Evolutionary conservation across 495 filamentous ascomycete species (phyloP).

Genomic region (Neurospora sp.): DNA sequence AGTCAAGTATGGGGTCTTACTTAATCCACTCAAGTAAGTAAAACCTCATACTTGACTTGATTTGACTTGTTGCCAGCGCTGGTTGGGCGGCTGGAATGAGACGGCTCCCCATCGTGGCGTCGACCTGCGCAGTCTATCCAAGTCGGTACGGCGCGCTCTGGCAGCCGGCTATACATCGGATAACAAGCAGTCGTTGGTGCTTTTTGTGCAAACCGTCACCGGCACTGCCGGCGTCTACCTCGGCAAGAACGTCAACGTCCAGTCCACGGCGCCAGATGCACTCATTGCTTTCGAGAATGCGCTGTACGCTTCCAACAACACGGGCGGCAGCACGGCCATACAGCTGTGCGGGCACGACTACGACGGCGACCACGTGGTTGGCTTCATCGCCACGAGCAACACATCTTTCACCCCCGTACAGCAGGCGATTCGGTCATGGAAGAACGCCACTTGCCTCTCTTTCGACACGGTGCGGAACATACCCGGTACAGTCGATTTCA

Average conservation of each 20-base stretch:
- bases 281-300: neutral
- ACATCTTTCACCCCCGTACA: slow-evolving; percentile 22
- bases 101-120: neutral
- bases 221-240: slow-evolving; percentile 6
- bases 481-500: slow-evolving; percentile 9
- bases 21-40: too few relatives aligned
- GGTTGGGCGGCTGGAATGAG: slow-evolving; percentile 2
- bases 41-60: too few relatives aligned
- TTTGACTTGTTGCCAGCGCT: too few relatives aligned
- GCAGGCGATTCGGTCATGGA: slow-evolving; percentile 22
- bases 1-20: too few relatives aligned
- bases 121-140: neutral
- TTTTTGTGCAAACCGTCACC: slow-evolving; percentile 4
- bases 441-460: slow-evolving; percentile 21
- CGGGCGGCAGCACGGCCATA: slow-evolving; percentile 23
- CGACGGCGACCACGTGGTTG: slow-evolving; percentile 22
- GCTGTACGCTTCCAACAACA: neutral
- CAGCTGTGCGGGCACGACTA: slow-evolving; percentile 23
- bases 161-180: neutral
- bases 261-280: slow-evolving; percentile 5
- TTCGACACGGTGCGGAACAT: slow-evolving; percentile 12
- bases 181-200: slow-evolving; percentile 1
- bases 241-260: slow-evolving; percentile 15
- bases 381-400: slow-evolving; percentile 24
- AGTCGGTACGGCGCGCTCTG: neutral